Conservation (phyloP, 805 yeast species). For the Phaffomyces thermotolerans region DNA sequence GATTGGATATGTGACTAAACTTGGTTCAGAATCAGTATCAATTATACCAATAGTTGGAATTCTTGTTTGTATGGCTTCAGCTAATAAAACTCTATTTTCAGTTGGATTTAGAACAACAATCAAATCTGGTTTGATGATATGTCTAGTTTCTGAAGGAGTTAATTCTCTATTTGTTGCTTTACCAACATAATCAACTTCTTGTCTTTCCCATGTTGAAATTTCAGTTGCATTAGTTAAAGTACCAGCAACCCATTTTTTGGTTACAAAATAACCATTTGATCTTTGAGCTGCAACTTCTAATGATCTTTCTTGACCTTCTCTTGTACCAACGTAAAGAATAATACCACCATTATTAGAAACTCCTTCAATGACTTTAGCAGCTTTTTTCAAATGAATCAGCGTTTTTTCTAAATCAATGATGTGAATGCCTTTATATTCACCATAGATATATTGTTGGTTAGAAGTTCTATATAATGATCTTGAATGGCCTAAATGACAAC, state of each 20-base stretch:
- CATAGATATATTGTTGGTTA: slow-evolving; percentile 81
- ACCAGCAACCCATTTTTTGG: slow-evolving; percentile 91
- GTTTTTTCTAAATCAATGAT: slow-evolving; percentile 88
- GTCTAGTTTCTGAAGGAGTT: slow-evolving; percentile 38
- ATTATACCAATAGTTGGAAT: slow-evolving; percentile 91
- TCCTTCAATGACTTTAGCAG: slow-evolving; percentile 78
- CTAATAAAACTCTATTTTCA: slow-evolving; percentile 72
- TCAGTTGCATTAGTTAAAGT: slow-evolving; percentile 79
- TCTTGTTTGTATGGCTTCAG: slow-evolving; percentile 74
- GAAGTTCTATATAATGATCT: slow-evolving; percentile 68
- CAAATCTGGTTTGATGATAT: slow-evolving; percentile 79
- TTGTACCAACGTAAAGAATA: slow-evolving; percentile 77
- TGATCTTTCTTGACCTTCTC: slow-evolving; percentile 66
- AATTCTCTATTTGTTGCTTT: slow-evolving; percentile 54
- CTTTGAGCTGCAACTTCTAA: slow-evolving; percentile 76
- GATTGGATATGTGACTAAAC: slow-evolving; percentile 84
- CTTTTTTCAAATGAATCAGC: slow-evolving; percentile 63
- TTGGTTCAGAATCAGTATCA: slow-evolving; percentile 91
- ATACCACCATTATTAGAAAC: slow-evolving; percentile 81
- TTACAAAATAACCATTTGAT: slow-evolving; percentile 72
- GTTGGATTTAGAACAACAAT: slow-evolving; percentile 81
- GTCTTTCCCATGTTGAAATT: slow-evolving; percentile 55
- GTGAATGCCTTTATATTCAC: slow-evolving; percentile 85
- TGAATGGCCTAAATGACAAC: slow-evolving; percentile 94
- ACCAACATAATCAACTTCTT: slow-evolving; percentile 73